phyloP scores from a whole-genome alignment of 2,329 filamentous ascomycete species.

The Cadophora luteo-olivacea region DNA sequence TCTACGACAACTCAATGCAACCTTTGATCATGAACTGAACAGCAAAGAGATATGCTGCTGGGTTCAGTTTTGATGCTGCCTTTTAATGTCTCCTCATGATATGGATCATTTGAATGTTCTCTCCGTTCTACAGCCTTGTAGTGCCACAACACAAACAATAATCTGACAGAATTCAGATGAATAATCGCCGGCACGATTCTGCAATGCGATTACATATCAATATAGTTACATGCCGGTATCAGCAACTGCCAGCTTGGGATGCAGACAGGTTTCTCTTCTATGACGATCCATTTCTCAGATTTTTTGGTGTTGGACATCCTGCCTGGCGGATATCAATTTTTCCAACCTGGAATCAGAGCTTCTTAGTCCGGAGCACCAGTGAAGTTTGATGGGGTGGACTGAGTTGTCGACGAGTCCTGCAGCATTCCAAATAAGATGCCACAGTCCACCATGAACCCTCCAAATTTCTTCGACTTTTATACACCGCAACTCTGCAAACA shows the following conservation, averaged over 20 bases:
- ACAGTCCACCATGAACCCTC: not conserved
- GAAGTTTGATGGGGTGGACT: not conserved
- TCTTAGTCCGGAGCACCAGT: not conserved
- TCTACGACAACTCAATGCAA: not conserved
- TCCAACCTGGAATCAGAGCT: not conserved
- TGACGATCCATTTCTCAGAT: not conserved
- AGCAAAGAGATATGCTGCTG: not conserved
- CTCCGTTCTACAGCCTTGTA: conserved; percentile 1
- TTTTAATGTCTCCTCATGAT: not conserved
- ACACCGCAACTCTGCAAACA: too few relatives aligned
- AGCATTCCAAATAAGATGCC: not conserved
- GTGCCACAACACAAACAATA: not conserved
- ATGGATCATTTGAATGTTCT: too few relatives aligned
- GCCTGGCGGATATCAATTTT: not conserved
- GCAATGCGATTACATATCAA: conserved; percentile 10
- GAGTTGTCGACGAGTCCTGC: not conserved
- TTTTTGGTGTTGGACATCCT: not conserved
- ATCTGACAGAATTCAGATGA: conserved; percentile 8
- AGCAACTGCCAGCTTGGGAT: not conserved
- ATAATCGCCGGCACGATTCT: not conserved
- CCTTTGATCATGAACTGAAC: not conserved
- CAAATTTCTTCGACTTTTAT: too few relatives aligned
- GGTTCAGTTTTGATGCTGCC: not conserved
- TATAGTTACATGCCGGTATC: not conserved
- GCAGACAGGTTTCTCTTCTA: not conserved